Percentiles rank a stretch among this genome's conserved stretches.
Conservation (phyloP, 2,329 filamentous ascomycete species). For the Scedosporium minutisporum region DNA sequence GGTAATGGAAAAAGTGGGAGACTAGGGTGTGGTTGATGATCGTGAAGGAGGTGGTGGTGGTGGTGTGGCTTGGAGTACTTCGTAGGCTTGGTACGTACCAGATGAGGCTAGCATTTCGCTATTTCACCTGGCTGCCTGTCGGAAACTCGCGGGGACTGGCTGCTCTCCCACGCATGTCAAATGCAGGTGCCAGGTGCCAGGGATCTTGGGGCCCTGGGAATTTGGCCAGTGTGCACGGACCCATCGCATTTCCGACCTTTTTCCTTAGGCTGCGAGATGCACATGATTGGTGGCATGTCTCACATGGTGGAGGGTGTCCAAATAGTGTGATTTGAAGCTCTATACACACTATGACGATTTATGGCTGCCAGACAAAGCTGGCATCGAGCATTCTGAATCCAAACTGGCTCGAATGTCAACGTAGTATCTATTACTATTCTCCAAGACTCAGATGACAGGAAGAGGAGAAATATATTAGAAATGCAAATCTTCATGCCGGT, state of each 20-base stretch:
- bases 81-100: neutral
- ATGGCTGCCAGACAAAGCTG: neutral
- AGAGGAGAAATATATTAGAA: too few species aligned
- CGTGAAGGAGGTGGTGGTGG: neutral
- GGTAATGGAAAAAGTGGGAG: neutral
- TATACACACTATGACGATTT: neutral
- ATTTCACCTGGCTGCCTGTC: neutral
- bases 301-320: neutral
- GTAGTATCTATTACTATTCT: too few species aligned
- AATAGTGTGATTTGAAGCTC: neutral
- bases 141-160: neutral
- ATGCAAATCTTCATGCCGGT: too few species aligned
- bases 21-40: slow-evolving; percentile 1
- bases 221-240: neutral
- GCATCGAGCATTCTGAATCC: neutral
- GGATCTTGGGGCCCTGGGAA: neutral
- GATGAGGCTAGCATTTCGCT: neutral
- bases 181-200: neutral
- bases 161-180: neutral
- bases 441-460: too few species aligned
- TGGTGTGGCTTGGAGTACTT: neutral
- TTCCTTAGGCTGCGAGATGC: neutral
- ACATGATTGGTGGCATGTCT: slow-evolving; percentile 4
- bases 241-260: neutral
- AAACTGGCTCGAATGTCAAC: neutral